Base-by-base conservation (phyloP, 2,329 filamentous ascomycete species). In the Trichoderma brevicompactum region DNA sequence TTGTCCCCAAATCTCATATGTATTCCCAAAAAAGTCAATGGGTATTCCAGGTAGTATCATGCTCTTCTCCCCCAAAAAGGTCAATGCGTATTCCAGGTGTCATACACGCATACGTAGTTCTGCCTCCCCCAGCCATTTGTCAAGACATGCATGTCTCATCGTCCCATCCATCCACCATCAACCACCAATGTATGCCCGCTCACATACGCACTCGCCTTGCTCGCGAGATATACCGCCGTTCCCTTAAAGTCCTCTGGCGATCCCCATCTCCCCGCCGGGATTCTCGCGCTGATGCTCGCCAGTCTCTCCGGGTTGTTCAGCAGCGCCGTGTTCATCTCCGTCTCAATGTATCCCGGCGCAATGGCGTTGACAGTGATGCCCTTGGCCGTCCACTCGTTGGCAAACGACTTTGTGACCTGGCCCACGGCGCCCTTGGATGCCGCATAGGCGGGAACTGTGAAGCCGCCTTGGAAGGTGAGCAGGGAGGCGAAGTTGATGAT, bases 131-230 rank as follows among this genome's bases (percentile, higher is more conserved):
- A n/a, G n/a, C n/a, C n/a, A n/a, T n/a, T n/a, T n/a, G n/a, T n/a
- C n/a, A n/a, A 28, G 23, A 28, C 23, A 28, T 28, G 23, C 5
- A 28, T 28, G 23, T 12, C 70, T 23, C 81, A 96, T 81, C 92
- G 83, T 1, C 91, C 92, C 92, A 96, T 96, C 92, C 92, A 97
- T 10, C 93, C 93, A 7, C 93, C 93, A 77, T 97, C 94, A 53
- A 97, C 91, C 32, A 91, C 89, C 70, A 97, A 74, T 5, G 92
- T 82, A 78, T 96, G 91, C 0, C 93, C 93, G 70, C 85, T 92
- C 43, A 96, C 89, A 79, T 96, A 96, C 9, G 81, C 86, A 74
- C 90, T 92, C n/a, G 89, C 90, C 74, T 80, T 83, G 72, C 90
- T 90, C 1, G 91, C 91, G 68, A 97, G 79, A 72, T 87, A 96